Evolutionary conservation across 73 alveolate genomes (phyloP), one percentile per base, ranked within the genome.

Genomic region (Uronychia binucleata): DNA sequence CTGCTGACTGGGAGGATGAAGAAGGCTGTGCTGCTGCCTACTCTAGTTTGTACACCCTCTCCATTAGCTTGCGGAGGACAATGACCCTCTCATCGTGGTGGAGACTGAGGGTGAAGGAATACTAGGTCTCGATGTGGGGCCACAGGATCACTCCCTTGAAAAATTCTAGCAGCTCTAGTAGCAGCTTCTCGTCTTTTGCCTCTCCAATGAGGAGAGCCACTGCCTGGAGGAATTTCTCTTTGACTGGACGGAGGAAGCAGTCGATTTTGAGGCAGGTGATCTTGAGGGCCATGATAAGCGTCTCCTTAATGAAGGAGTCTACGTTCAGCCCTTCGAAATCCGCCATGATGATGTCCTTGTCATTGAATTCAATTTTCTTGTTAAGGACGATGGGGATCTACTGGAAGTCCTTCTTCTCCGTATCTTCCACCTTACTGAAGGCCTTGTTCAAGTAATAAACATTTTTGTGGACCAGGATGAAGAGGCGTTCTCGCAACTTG

Each of bases 271-370:
- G 25, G 46, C 81, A 28, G 5, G 32, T 75, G 46, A 32, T 75
- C 30, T 75, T 75, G 1, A 75, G 5, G 11, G 81, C 28, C 25
- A 5, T 26, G 28, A 75, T 5, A 8, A 75, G 27, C 5, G 81
- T 75, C 58, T 26, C 32, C 27, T 75, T 75, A 27, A 26, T 75
- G 27, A 5, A 75, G 5, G 28, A 26, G 32, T 26, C 28, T 1
- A 75, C 28, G 27, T 75, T 75, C 27, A 28, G 32, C 19, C 32
- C 28, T 25, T 75, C 81, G 5, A 75, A 30, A 28, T 75, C 32
- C 28, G 81, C 81, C n/a, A 28, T 25, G 28, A 75, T 30, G 28
- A 75, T 75, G 58, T 75, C 81, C n/a, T 28, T 75, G 81, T 75
- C 81, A 26, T 75, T 75, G 81, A 28, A 75, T 11, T 46, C 67